Percentiles rank a stretch among this genome's conserved stretches.
Conservation (phyloP, 345 rosid genomes). For the Salix koriyanagi region DNA sequence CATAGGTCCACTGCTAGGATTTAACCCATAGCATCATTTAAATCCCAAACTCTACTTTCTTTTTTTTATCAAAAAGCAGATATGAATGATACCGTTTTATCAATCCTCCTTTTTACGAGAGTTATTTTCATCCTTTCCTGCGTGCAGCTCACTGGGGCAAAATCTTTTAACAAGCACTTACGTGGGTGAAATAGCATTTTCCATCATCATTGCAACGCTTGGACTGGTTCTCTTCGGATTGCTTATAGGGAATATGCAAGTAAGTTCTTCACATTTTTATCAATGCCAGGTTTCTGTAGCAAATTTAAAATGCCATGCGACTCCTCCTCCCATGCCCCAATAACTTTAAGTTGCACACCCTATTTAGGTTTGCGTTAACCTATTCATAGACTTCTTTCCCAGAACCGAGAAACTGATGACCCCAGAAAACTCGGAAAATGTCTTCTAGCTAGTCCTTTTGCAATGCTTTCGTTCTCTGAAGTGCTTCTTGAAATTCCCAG, state of each 20-base stretch:
- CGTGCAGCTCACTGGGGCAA: slow-evolving; percentile 79
- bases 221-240: slow-evolving; percentile 86
- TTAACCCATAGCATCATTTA: not conserved
- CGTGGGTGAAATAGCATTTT: slow-evolving; percentile 68
- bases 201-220: slow-evolving; percentile 68
- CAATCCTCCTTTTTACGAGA: not conserved
- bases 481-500: not conserved
- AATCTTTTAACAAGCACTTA: slow-evolving; percentile 72
- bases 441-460: not conserved
- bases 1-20: not conserved
- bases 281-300: no score
- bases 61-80: not conserved
- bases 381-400: not conserved
- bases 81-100: not conserved
- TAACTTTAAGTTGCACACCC: no score
- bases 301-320: no score
- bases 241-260: slow-evolving; percentile 97
- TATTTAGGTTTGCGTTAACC: not conserved
- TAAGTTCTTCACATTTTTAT: slow-evolving; percentile 24
- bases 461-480: not conserved
- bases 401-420: not conserved
- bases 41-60: not conserved
- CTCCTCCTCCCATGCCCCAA: no score
- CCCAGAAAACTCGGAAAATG: not conserved
- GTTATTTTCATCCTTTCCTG: not conserved